phyloP scores from a whole-genome alignment of 2,329 filamentous ascomycete species.

The Aspergillus quadricinctus region DNA sequence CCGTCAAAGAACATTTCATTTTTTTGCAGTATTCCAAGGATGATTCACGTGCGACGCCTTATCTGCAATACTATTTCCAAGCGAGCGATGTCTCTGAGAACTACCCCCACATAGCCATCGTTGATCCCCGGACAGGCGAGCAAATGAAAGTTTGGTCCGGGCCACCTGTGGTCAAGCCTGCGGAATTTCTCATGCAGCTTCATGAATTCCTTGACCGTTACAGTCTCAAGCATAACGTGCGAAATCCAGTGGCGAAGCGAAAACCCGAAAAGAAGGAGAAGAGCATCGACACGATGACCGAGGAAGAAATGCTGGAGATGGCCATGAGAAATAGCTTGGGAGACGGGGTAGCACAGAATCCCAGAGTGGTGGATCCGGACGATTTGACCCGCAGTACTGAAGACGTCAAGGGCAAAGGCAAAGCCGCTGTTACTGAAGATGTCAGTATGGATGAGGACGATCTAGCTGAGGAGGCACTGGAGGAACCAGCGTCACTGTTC shows the following conservation, averaged over 20 bases:
- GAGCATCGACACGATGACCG: constrained; percentile 84
- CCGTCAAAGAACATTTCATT: constrained; percentile 86
- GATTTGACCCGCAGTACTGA: constrained; percentile 68
- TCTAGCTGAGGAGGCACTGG: constrained; percentile 30
- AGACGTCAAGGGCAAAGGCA: constrained; percentile 47
- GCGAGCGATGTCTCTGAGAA: constrained; percentile 76
- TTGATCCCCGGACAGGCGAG: constrained; percentile 92
- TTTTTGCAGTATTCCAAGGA: constrained; percentile 93
- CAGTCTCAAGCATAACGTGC: constrained; percentile 79
- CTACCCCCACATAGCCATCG: constrained; percentile 92
- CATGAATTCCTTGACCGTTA: constrained; percentile 97
- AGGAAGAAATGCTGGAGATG: constrained; percentile 96
- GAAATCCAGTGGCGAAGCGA: constrained; percentile 83
- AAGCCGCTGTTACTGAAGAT: constrained; percentile 40
- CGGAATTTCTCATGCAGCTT: constrained; percentile 85
- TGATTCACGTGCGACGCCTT: constrained; percentile 71
- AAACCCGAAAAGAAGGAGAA: constrained; percentile 67
- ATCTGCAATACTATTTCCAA: constrained; percentile 86
- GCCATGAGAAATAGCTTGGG: constrained; percentile 84
- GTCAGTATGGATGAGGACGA: constrained; percentile 35
- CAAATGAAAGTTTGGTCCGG: constrained; percentile 97
- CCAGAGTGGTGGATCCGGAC: constrained; percentile 74
- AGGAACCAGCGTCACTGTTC: constrained; percentile 51
- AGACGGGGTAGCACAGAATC: constrained; percentile 41
- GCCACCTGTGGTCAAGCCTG: constrained; percentile 66